Evolutionary conservation across 148 eudicot genomes (phyloP), one percentile per base, ranked within the genome.

Genomic region (Mesembryanthemum crystallinum): DNA sequence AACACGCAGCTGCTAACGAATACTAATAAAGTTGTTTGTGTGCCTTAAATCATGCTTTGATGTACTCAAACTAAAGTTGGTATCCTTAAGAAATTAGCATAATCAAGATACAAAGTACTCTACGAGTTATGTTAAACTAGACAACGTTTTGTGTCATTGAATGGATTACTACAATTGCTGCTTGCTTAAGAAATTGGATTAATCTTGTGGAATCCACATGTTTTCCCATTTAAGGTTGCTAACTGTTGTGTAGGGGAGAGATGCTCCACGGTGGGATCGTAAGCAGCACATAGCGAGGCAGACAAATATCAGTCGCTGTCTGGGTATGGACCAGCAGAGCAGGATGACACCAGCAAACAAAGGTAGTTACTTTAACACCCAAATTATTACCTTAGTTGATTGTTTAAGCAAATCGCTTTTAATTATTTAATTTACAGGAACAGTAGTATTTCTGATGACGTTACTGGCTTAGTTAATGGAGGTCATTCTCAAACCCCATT

Each of bases 181-280:
- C 64, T 20, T 23, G 8, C 21, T 24, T 23, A 8, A 59, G 29
- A 59, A 59, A 35, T 35, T 59, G 0, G 28, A 59, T 23, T 25
- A 59, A 23, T 59, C 24, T 35, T 49, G 70, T 77, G 75, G 74
- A 62, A 62, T 69, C 80, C 74, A 77, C 70, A 60, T 55, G 13
- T 45, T 63, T 0, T 76, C 67, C 65, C 73, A 66, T 67, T 58
- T 7, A 42, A 66, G 49, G 3, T 29, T 21, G 49, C 12, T 20
- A 74, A 63, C 69, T 20, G 59, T 63, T 61, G 69, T 63, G 20
- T 42, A 43, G 28, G 39, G 43, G 68, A 45, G 28, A 33, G 43
- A 71, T 52, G 61, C 74, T 49, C 63, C 57, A 33, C n/a, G 54
- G 45, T 71, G 63, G 74, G 27, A 54, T 24, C 30, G 54, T 57